Conservation (phyloP, 2,329 filamentous ascomycete species). For the Colletotrichum musae region DNA sequence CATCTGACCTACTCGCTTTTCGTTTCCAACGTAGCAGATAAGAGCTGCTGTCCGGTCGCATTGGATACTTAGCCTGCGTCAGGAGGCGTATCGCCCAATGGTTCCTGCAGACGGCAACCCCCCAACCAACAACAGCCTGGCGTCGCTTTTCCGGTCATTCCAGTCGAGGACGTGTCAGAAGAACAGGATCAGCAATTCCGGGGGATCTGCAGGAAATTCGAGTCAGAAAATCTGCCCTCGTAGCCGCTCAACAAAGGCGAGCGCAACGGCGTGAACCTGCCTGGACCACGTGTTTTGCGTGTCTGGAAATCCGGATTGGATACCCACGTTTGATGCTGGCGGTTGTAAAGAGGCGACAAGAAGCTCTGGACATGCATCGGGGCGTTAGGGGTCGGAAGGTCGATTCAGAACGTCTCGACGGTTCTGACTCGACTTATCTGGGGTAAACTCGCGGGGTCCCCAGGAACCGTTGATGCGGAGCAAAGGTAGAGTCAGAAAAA, state of each 20-base stretch:
- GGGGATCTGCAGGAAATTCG: background rate
- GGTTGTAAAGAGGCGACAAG: too few relatives aligned
- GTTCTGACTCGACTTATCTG: slow-evolving; percentile 27
- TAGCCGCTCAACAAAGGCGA: background rate
- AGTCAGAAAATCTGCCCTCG: slow-evolving; percentile 25
- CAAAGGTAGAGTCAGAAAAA: slow-evolving; percentile 15
- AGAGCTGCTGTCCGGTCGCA: too few relatives aligned
- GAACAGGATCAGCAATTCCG: too few relatives aligned
- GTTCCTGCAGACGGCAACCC: background rate
- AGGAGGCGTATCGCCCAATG: background rate
- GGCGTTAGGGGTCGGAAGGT: too few relatives aligned
- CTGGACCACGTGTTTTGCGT: background rate
- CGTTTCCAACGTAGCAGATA: too few relatives aligned
- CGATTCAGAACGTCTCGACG: slow-evolving; percentile 3
- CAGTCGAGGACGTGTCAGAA: slow-evolving; percentile 12
- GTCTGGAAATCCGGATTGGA: background rate
- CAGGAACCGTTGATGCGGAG: slow-evolving; percentile 1
- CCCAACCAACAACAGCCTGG: background rate
- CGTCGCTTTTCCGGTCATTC: background rate
- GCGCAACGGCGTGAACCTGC: background rate
- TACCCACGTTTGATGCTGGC: background rate
- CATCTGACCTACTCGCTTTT: too few relatives aligned
- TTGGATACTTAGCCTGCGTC: background rate
- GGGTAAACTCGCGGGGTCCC: slow-evolving; percentile 21
- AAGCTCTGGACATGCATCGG: background rate